Percentiles rank a stretch among this genome's conserved stretches.
phyloP scores from a whole-genome alignment of 345 rosid species.

The Gossypium herbaceum region DNA sequence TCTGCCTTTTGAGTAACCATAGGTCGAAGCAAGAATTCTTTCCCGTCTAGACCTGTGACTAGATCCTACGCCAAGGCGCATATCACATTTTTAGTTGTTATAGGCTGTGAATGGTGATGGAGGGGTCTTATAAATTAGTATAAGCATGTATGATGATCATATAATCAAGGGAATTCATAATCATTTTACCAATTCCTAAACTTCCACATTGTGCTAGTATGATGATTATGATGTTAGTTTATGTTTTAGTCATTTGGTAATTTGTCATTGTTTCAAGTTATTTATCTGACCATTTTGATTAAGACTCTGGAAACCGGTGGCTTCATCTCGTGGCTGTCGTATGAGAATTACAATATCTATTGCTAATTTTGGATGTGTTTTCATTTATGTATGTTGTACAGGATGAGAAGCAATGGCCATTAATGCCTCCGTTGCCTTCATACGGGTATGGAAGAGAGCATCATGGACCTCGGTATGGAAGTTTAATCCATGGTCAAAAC shows the following conservation, averaged over 20 bases:
- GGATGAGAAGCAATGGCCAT: slow-evolving; percentile 65
- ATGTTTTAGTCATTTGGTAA: not conserved
- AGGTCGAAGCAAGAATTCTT: too few species aligned
- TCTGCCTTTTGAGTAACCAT: too few species aligned
- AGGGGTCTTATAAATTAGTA: not conserved
- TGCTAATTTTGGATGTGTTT: not conserved
- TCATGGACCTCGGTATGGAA: slow-evolving; percentile 63
- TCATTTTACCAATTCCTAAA: not conserved
- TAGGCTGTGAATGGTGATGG: not conserved
- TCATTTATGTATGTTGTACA: slow-evolving; percentile 13
- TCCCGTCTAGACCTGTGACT: too few species aligned
- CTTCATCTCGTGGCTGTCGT: not conserved
- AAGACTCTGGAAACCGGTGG: not conserved
- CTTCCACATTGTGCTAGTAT: not conserved
- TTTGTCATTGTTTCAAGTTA: not conserved
- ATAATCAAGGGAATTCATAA: not conserved
- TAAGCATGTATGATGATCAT: not conserved
- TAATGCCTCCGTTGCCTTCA: slow-evolving; percentile 71
- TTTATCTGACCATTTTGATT: not conserved
- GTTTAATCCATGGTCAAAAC: slow-evolving; percentile 68
- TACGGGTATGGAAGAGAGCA: slow-evolving; percentile 73
- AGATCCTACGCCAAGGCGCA: too few species aligned
- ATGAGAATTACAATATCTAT: not conserved
- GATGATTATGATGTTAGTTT: not conserved
- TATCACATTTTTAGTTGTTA: not conserved